Base-by-base conservation (phyloP, 108 stramenopile species). In the Fistulifera pelliculosa region DNA sequence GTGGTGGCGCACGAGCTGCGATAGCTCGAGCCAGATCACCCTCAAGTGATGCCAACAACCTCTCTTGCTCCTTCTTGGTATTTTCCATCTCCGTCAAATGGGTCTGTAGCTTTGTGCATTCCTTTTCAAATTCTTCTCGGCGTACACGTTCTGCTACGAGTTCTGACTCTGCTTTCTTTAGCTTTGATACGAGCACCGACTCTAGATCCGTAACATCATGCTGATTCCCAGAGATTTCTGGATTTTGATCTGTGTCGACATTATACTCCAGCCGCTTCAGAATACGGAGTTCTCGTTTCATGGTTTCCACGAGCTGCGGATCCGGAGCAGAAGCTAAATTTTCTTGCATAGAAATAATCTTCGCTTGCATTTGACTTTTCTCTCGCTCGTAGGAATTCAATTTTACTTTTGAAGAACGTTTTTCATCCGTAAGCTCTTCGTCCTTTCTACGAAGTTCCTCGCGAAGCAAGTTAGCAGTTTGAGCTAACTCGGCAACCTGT, bases 251-350 rank as follows among this genome's bases (percentile, higher is more conserved):
- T 21, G 68, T 72, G 58, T 83, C 78, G 11, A 82, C 85, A 58
- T 88, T 85, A 71, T 85, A 92, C 52, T 92, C 86, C 50, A 92
- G 63, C 40, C 81, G 74, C 55, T 92, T 92, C 43, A 92, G 68
- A 45, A 92, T 77, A 18, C 84, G 74, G 10, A 92, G 62, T 58
- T 92, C 91, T 23, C 79, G 72, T 55, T 79, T 83, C 85, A 93
- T 93, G 28, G 69, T 83, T 14, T 89, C 80, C 17, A 93, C 70
- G 16, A 71, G 47, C 22, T 72, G 64, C 42, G 73, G 74, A 21
- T 82, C 80, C 11, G 91, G 91, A 15, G 87, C 76, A 25, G 61
- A 62, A 7, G 74, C 76, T 25, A 93, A 58, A 50, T 87, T 68
- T 17, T 70, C 48, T 43, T 84, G 66, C 0, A 84, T 68, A 14